Conservation (phyloP, 2,329 filamentous ascomycete genomes). For the Pseudopyricularia cyperi region DNA sequence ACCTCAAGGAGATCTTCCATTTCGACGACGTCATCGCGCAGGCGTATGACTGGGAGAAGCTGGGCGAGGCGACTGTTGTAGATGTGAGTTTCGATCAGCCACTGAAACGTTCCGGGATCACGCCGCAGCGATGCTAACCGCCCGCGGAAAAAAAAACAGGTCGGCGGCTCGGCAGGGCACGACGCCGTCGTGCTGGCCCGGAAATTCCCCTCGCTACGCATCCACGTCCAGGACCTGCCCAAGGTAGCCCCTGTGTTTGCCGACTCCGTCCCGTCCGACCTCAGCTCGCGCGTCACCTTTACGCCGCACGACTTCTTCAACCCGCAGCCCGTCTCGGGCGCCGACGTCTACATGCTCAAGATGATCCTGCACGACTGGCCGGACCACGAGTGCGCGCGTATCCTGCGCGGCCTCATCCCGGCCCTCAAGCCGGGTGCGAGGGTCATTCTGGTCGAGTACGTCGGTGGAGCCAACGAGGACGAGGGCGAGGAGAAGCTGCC, state of each 20-base stretch:
- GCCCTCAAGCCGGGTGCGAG: conserved; percentile 28
- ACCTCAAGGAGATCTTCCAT: conserved; percentile 23
- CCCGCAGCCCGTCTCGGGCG: conserved; percentile 15
- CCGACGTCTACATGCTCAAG: conserved; percentile 38
- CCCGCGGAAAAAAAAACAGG: background rate
- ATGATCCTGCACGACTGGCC: conserved; percentile 44
- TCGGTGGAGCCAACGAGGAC: background rate
- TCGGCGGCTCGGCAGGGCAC: conserved; percentile 15
- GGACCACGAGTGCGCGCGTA: conserved; percentile 22
- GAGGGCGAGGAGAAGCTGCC: background rate
- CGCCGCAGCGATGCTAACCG: background rate
- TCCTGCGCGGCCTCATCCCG: conserved; percentile 25
- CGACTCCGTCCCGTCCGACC: conserved; percentile 49
- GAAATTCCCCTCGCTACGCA: conserved; percentile 24
- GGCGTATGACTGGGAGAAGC: conserved; percentile 21
- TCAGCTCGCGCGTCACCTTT: conserved; percentile 20
- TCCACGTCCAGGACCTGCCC: conserved; percentile 31
- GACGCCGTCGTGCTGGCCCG: conserved; percentile 26
- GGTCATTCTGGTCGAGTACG: conserved; percentile 21
- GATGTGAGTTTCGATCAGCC: background rate
- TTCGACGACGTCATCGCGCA: conserved; percentile 13
- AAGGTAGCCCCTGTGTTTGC: conserved; percentile 21
- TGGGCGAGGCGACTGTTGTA: conserved; percentile 9
- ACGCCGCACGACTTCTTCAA: conserved; percentile 24
- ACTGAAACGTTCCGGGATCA: background rate